Evolutionary conservation across 2,329 filamentous ascomycete genomes (phyloP).

Genomic region (Xylariaceae sp.): DNA sequence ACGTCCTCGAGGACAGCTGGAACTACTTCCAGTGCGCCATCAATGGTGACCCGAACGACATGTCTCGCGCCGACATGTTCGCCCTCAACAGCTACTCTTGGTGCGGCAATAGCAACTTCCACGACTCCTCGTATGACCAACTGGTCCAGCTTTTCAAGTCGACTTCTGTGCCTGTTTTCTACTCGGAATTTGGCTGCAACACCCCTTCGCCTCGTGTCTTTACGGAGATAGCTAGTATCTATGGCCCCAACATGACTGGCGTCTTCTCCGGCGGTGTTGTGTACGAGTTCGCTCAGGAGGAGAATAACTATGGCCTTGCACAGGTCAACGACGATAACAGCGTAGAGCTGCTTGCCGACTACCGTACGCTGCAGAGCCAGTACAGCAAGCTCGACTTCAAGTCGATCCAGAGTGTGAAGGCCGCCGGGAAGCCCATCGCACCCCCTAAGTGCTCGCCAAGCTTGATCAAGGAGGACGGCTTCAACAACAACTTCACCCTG

Average conservation of each 20-base stretch:
- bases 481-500: constrained; percentile 75
- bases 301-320: constrained; percentile 61
- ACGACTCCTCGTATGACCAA: constrained; percentile 56
- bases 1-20: constrained; percentile 67
- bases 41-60: constrained; percentile 47
- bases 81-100: constrained; percentile 75
- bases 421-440: constrained; percentile 43
- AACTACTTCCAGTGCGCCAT: constrained; percentile 67
- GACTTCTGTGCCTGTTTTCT: constrained; percentile 70
- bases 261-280: constrained; percentile 72
- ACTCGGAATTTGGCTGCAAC: constrained; percentile 80
- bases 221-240: constrained; percentile 69
- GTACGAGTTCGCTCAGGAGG: constrained; percentile 74
- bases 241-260: constrained; percentile 62
- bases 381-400: constrained; percentile 70
- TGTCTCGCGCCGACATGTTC: constrained; percentile 67
- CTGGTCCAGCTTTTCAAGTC: constrained; percentile 61
- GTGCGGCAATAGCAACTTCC: constrained; percentile 60
- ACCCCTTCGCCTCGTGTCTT: constrained; percentile 64
- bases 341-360: constrained; percentile 58
- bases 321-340: constrained; percentile 52
- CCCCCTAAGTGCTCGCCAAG: constrained; percentile 59
- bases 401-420: constrained; percentile 58
- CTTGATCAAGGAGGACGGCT: constrained; percentile 63
- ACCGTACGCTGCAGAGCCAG: constrained; percentile 67